Evolutionary conservation across 169 alveolate species (phyloP).

Genomic region (Eimeria brunetti): DNA sequence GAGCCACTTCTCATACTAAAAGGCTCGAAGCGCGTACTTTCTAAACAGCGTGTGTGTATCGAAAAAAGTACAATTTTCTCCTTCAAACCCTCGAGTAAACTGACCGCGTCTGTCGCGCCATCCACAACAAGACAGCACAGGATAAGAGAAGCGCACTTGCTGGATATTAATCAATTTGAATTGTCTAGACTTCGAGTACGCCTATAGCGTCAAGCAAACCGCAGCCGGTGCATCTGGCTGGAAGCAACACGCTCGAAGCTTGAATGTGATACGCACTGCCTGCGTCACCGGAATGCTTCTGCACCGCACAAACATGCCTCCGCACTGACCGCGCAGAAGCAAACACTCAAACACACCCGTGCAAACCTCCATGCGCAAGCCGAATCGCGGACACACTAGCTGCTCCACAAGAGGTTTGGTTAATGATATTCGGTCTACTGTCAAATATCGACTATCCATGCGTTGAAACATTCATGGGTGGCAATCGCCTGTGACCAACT

Average conservation of each 20-base stretch:
- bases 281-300: not conserved
- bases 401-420: not conserved
- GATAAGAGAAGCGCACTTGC: not conserved
- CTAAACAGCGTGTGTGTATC: not conserved
- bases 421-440: not conserved
- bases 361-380: not conserved
- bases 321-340: not conserved
- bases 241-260: not conserved
- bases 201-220: not conserved
- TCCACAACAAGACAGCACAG: not conserved
- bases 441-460: not conserved
- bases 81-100: not conserved
- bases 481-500: not conserved
- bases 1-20: not conserved
- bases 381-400: not conserved
- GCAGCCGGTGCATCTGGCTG: not conserved
- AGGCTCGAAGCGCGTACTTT: not conserved
- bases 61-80: not conserved
- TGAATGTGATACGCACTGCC: not conserved
- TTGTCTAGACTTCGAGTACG: not conserved
- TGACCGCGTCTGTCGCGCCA: not conserved
- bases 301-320: not conserved
- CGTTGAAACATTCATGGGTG: not conserved
- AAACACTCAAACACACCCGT: not conserved
- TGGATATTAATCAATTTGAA: not conserved